phyloP scores from a whole-genome alignment of 441 rosid species.

The Melianthus villosus region DNA sequence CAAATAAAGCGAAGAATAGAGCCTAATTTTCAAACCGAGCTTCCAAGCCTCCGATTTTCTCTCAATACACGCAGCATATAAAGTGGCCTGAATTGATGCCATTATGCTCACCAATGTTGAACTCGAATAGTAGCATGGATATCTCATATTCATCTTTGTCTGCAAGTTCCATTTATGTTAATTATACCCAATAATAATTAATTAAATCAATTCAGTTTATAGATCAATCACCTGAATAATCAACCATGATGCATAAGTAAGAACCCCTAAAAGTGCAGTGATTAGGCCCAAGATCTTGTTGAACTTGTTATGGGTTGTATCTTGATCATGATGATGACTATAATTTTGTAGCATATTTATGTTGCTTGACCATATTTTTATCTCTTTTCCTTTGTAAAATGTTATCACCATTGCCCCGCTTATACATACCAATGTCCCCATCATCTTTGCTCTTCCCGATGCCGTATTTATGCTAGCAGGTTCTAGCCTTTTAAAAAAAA shows the following conservation, averaged over 20 bases:
- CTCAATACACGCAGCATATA: conserved; percentile 10
- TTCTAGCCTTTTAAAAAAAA: too few species aligned
- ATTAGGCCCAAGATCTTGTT: conserved; percentile 8
- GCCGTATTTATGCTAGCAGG: not conserved
- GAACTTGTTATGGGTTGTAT: not conserved
- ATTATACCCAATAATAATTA: too few species aligned
- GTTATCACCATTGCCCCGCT: conserved; percentile 26
- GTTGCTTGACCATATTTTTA: conserved; percentile 15
- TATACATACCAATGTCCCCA: conserved; percentile 7
- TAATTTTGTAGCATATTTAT: conserved; percentile 9
- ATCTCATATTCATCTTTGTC: conserved; percentile 13
- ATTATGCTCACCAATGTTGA: conserved; percentile 13
- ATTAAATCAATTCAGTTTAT: not conserved
- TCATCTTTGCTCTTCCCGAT: not conserved
- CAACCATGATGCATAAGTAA: conserved; percentile 13
- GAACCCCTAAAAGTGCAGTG: conserved; percentile 11
- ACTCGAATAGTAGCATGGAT: conserved; percentile 12
- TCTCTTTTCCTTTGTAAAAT: conserved; percentile 17
- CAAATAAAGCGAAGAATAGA: conserved; percentile 9
- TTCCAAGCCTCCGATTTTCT: conserved; percentile 14
- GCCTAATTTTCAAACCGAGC: conserved; percentile 20
- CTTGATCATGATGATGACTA: too few species aligned
- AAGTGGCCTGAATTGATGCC: conserved; percentile 11
- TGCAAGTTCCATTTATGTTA: conserved; percentile 1
- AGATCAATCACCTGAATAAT: conserved; percentile 16